These are phyloP conservation scores for Cephaloascus fragrans DNA, from an alignment of 805 yeast genomes.

Conservation along the genomic window DNA sequence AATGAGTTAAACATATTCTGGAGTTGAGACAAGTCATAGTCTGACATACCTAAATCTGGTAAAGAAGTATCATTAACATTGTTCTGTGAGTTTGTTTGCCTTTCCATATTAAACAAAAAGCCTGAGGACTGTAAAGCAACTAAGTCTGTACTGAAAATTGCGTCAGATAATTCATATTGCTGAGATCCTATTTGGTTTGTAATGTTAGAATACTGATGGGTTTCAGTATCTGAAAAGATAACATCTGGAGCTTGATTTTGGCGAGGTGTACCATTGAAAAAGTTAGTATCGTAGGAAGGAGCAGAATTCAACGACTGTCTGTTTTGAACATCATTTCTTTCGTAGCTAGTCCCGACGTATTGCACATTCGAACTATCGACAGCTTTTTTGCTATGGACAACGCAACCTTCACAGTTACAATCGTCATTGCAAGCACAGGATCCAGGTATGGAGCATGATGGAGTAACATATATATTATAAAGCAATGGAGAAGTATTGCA, in stretches of 20 bases:
- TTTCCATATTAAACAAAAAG: neutral
- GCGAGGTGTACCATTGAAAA: neutral
- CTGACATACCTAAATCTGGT: neutral
- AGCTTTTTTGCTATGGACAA: slow-evolving; percentile 15
- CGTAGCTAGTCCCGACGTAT: neutral
- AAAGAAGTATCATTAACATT: too few species aligned
- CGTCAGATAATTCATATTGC: neutral
- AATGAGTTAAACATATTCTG: neutral
- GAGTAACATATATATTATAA: slow-evolving; percentile 6
- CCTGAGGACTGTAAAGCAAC: neutral
- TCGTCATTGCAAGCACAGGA: slow-evolving; percentile 18
- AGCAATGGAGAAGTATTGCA: neutral
- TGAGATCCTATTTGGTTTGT: neutral
- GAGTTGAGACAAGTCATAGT: neutral
- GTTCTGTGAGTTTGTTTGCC: neutral
- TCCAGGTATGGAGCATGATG: slow-evolving; percentile 21
- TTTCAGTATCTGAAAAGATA: too few species aligned
- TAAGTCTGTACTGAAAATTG: neutral
- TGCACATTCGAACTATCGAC: neutral
- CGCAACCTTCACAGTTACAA: slow-evolving; percentile 19
- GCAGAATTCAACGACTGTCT: neutral
- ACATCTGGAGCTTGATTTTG: neutral
- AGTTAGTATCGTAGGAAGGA: neutral
- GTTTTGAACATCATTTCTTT: too few species aligned
- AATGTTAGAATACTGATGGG: too few species aligned